Conservation (phyloP, 352 stramenopile genomes). For the Globisporangium solare region DNA sequence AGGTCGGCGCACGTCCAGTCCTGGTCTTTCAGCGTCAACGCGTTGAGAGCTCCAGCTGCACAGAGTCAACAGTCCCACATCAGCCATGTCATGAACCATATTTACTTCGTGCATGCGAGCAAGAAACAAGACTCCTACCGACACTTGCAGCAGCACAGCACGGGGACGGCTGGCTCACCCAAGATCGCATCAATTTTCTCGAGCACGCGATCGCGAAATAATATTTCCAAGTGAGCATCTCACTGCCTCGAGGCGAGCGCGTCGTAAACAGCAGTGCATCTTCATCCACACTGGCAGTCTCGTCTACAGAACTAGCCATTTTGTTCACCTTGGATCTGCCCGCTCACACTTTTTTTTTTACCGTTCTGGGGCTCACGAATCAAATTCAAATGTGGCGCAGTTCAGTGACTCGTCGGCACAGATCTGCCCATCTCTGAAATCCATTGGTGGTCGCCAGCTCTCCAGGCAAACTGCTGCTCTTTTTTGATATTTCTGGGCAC, state of each 20-base stretch:
- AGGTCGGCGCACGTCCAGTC: slow-evolving; percentile 19
- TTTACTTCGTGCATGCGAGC: too few species aligned
- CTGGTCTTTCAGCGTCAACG: slow-evolving; percentile 13
- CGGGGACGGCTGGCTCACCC: slow-evolving; percentile 56
- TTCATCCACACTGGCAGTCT: background rate
- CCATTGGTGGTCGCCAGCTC: background rate
- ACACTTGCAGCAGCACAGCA: slow-evolving; percentile 62
- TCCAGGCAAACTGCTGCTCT: background rate
- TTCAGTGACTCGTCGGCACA: background rate
- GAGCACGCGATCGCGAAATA: slow-evolving; percentile 7
- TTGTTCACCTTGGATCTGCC: background rate
- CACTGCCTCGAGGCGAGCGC: background rate
- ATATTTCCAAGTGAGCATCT: slow-evolving; percentile 4
- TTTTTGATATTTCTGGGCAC: background rate
- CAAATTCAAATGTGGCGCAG: background rate
- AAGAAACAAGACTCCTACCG: slow-evolving; percentile 11
- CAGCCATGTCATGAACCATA: too few species aligned
- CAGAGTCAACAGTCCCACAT: background rate
- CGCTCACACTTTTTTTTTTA: background rate
- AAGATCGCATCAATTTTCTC: slow-evolving; percentile 28
- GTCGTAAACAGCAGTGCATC: slow-evolving; percentile 1
- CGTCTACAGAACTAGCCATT: too few species aligned
- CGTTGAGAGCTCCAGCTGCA: slow-evolving; percentile 51
- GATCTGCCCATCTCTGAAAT: background rate
- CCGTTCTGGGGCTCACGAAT: background rate